These are phyloP conservation scores for Lineolata rhizophorae DNA, from an alignment of 495 filamentous ascomycete species.

Conservation along the genomic window DNA sequence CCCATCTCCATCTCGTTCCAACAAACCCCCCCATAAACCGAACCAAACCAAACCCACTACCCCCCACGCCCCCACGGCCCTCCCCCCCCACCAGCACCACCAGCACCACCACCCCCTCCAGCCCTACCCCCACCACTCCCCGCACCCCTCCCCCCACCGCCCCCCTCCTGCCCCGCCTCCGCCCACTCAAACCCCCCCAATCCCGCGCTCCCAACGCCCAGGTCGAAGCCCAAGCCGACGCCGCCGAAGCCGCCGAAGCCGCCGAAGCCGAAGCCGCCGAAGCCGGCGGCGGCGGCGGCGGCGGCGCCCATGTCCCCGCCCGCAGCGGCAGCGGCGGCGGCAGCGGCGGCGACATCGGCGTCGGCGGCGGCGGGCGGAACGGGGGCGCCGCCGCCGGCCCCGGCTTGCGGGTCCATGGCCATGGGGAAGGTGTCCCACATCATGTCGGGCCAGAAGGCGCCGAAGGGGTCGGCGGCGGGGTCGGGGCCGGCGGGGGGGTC, in stretches of 20 bases:
- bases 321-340: too few relatives aligned
- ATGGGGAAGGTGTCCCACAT: neutral
- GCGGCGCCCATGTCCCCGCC: too few relatives aligned
- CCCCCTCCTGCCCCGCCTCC: too few relatives aligned
- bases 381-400: too few relatives aligned
- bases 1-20: too few relatives aligned
- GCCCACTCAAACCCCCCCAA: too few relatives aligned
- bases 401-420: too few relatives aligned
- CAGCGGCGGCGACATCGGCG: too few relatives aligned
- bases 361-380: too few relatives aligned
- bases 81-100: neutral
- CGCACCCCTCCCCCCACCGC: neutral
- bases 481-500: neutral
- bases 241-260: neutral
- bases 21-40: neutral
- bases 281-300: neutral
- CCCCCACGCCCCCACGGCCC: neutral
- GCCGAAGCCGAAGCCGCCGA: neutral
- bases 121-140: neutral
- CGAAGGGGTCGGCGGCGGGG: neutral
- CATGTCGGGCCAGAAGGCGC: neutral
- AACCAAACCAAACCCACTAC: neutral
- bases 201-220: too few relatives aligned
- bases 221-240: too few relatives aligned
- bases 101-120: neutral